These are phyloP conservation scores for Coprinopsis marcescibilis DNA, from an alignment of 768 basidiomycete species.

Conservation along the genomic window DNA sequence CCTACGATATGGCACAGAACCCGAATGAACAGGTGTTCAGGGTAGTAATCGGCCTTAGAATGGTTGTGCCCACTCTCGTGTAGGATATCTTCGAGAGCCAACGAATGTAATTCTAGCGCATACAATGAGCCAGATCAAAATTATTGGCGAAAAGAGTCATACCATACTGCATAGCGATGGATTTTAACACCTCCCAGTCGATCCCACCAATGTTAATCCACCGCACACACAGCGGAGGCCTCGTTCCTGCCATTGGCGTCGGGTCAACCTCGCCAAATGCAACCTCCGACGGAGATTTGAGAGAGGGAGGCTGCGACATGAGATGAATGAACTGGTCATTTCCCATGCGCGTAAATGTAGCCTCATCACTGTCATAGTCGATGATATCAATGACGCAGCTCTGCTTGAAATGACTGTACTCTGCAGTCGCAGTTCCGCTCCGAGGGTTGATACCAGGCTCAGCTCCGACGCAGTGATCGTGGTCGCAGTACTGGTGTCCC, in stretches of 20 bases:
- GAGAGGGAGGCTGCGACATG: constrained; percentile 25
- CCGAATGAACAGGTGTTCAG: constrained; percentile 59
- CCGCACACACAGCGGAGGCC: too few relatives aligned
- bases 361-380: constrained; percentile 50
- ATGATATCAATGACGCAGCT: constrained; percentile 54
- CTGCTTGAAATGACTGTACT: constrained; percentile 48
- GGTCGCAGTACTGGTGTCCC: constrained; percentile 1
- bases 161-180: constrained; percentile 55
- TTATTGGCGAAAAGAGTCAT: constrained; percentile 17
- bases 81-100: constrained; percentile 61
- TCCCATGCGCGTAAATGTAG: constrained; percentile 37
- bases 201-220: constrained; percentile 64
- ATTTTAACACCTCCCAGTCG: constrained; percentile 60
- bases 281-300: not conserved
- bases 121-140: not conserved
- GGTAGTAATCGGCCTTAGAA: constrained; percentile 42
- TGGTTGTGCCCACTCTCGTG: constrained; percentile 46
- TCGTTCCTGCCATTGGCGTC: too few relatives aligned
- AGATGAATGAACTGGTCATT: constrained; percentile 47
- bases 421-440: constrained; percentile 36
- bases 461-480: constrained; percentile 35
- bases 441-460: constrained; percentile 64
- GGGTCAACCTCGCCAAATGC: too few relatives aligned
- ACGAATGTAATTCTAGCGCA: constrained; percentile 51
- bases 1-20: constrained; percentile 45